Conservation (phyloP, 2,329 filamentous ascomycete species). For the Cytospora mali region DNA sequence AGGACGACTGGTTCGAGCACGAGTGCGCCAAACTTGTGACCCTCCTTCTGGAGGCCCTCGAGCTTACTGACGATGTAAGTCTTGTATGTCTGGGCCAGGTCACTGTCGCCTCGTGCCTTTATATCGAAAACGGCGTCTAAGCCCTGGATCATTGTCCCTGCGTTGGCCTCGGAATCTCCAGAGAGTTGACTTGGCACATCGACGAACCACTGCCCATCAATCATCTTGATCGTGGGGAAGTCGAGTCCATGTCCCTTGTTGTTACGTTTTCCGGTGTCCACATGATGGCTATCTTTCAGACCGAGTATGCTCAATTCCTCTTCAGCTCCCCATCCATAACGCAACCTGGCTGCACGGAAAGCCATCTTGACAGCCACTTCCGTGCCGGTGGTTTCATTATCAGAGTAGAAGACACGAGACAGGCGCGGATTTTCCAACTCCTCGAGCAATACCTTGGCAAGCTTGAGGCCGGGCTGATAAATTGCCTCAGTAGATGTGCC, state of each 20-base stretch:
- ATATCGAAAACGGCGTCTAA: constrained; percentile 62
- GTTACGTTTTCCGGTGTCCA: constrained; percentile 79
- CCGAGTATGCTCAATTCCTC: constrained; percentile 70
- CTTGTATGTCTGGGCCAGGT: constrained; percentile 56
- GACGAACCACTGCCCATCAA: constrained; percentile 67
- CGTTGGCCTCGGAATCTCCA: background rate
- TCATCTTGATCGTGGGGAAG: constrained; percentile 71
- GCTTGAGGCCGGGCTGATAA: constrained; percentile 73
- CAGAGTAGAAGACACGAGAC: constrained; percentile 76
- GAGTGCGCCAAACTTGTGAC: constrained; percentile 72
- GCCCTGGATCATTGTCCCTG: constrained; percentile 49
- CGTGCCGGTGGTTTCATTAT: constrained; percentile 81
- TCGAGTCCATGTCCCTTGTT: constrained; percentile 81
- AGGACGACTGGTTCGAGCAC: constrained; percentile 81
- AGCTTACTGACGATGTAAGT: constrained; percentile 60
- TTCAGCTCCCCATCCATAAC: constrained; percentile 66
- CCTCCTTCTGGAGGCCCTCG: constrained; percentile 53
- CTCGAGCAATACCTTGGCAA: constrained; percentile 67
- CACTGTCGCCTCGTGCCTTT: constrained; percentile 46
- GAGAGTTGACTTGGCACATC: constrained; percentile 40
- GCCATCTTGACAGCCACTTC: constrained; percentile 89
- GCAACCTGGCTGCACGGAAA: constrained; percentile 65
- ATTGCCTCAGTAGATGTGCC: constrained; percentile 84
- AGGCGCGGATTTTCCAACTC: constrained; percentile 66
- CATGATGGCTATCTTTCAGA: constrained; percentile 80